Conservation (phyloP, 2,329 filamentous ascomycete species). For the Aureobasidium sp. region DNA sequence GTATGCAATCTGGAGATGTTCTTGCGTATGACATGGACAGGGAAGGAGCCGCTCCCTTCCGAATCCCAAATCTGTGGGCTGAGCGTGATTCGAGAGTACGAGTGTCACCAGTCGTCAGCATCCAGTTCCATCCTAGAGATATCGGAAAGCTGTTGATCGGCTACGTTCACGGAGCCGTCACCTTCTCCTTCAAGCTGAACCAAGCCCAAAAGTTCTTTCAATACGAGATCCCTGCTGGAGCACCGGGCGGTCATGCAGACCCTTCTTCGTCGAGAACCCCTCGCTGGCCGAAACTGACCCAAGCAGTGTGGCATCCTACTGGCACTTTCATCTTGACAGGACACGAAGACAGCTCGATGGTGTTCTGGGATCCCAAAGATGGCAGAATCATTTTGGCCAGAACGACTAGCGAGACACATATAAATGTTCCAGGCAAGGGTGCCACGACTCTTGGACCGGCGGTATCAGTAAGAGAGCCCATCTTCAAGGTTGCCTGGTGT, state of each 20-base stretch:
- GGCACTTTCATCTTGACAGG: conserved; percentile 81
- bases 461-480: conserved; percentile 60
- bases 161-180: conserved; percentile 79
- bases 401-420: conserved; percentile 63
- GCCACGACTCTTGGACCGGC: conserved; percentile 31
- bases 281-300: conserved; percentile 66
- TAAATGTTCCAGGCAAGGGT: conserved; percentile 53
- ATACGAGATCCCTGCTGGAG: conserved; percentile 72
- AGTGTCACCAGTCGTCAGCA: conserved; percentile 58
- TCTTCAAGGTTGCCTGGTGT: conserved; percentile 80
- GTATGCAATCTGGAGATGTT: conserved; percentile 59
- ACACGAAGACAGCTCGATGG: conserved; percentile 84
- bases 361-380: conserved; percentile 91
- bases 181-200: conserved; percentile 94
- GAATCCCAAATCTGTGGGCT: conserved; percentile 80
- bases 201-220: conserved; percentile 69
- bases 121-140: conserved; percentile 84
- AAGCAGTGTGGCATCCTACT: conserved; percentile 90
- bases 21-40: conserved; percentile 90
- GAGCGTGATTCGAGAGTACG: conserved; percentile 61
- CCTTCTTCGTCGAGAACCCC: conserved; percentile 51
- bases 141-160: conserved; percentile 85
- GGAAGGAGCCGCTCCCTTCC: conserved; percentile 65
- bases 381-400: conserved; percentile 75
- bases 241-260: conserved; percentile 68